Percentiles rank a stretch among this genome's conserved stretches.
Evolutionary conservation across 257 asterid genomes (phyloP).

Genomic region (Eustoma russellianum): DNA sequence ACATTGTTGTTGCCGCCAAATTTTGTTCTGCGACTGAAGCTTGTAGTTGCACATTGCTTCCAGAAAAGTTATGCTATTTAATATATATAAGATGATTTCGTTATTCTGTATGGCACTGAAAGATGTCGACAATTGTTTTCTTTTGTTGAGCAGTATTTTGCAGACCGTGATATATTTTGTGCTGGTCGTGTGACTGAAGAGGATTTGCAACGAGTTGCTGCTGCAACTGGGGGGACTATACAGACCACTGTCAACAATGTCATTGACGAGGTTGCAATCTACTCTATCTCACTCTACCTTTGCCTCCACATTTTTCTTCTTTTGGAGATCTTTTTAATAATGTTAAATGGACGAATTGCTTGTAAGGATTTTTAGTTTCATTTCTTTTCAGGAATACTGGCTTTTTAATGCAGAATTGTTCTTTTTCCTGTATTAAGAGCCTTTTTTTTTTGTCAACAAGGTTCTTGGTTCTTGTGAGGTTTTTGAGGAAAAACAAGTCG

Average conservation of each 20-base stretch:
- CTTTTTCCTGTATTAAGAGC: background rate
- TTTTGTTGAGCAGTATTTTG: conserved; percentile 58
- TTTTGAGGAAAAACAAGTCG: conserved; percentile 93
- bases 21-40: background rate
- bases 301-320: background rate
- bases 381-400: background rate
- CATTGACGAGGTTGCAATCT: conserved; percentile 61
- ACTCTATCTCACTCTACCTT: conserved; percentile 2
- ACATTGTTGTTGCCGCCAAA: background rate
- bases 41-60: background rate
- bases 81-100: background rate
- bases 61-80: background rate
- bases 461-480: conserved; percentile 72
- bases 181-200: conserved; percentile 95
- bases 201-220: conserved; percentile 81
- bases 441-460: conserved; percentile 21
- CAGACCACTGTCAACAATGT: conserved; percentile 88
- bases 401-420: background rate
- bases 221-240: conserved; percentile 81
- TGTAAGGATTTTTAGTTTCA: background rate
- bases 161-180: conserved; percentile 88
- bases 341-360: background rate
- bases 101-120: background rate
- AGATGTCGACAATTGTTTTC: background rate
- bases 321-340: background rate